Evolutionary conservation across 1,139 yeast species (phyloP).

Genomic region (Blastobotrys proliferans): DNA sequence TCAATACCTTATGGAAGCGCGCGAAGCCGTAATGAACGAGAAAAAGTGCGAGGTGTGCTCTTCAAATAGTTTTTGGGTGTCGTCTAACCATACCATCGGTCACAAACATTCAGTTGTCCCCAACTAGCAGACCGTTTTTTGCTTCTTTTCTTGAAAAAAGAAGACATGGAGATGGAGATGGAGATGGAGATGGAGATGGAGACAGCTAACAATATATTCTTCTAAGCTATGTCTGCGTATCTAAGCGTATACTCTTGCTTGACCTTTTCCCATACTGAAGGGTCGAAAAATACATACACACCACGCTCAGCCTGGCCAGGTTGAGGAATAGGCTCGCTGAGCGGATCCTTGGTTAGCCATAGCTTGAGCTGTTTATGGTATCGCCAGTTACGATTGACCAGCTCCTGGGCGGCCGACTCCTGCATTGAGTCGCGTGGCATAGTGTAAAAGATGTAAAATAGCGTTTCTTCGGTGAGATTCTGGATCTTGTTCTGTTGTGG

Average conservation of each 20-base stretch:
- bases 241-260: slow-evolving; percentile 46
- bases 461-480: slow-evolving; percentile 82
- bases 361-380: slow-evolving; percentile 93
- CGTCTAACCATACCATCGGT: too few species aligned
- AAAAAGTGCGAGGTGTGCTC: too few species aligned
- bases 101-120: too few species aligned
- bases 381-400: slow-evolving; percentile 88
- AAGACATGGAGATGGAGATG: too few species aligned
- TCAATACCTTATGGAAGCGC: too few species aligned
- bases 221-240: slow-evolving; percentile 41
- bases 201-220: too few species aligned
- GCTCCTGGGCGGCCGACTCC: slow-evolving; percentile 88
- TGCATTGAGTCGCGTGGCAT: slow-evolving; percentile 91
- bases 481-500: slow-evolving; percentile 67
- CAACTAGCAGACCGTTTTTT: too few species aligned
- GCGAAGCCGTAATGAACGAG: too few species aligned
- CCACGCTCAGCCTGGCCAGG: slow-evolving; percentile 89
- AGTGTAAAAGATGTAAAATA: slow-evolving; percentile 89
- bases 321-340: slow-evolving; percentile 82
- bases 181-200: too few species aligned
- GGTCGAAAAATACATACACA: slow-evolving; percentile 93
- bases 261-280: slow-evolving; percentile 93
- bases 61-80: too few species aligned
- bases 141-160: too few species aligned
- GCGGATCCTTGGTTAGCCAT: slow-evolving; percentile 94